phyloP scores from a whole-genome alignment of 1,284 basidiomycete species.

The Lentinus polychrous region DNA sequence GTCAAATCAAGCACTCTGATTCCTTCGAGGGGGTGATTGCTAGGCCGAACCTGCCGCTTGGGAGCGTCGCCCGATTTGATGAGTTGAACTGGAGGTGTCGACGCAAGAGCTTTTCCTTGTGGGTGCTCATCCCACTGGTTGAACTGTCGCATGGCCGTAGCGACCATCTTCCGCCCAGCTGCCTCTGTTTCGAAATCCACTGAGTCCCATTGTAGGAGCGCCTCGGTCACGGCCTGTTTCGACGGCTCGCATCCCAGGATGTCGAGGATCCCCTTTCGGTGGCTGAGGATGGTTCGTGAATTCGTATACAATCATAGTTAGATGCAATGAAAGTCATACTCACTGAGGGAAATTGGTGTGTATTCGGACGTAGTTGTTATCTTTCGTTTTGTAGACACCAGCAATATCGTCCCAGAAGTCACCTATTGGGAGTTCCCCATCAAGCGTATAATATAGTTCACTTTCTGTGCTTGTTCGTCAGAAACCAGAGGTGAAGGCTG shows the following conservation, averaged over 20 bases:
- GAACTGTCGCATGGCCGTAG: slow-evolving; percentile 44
- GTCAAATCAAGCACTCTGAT: slow-evolving; percentile 53
- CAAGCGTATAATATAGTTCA: slow-evolving; percentile 42
- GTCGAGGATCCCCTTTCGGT: slow-evolving; percentile 44
- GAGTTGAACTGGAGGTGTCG: slow-evolving; percentile 36
- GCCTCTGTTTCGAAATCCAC: slow-evolving; percentile 46
- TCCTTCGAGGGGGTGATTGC: slow-evolving; percentile 35
- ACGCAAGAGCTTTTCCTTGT: slow-evolving; percentile 35
- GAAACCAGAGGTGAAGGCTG: neutral
- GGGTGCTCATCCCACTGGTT: slow-evolving; percentile 44
- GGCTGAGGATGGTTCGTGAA: slow-evolving; percentile 30
- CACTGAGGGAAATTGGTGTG: slow-evolving; percentile 66
- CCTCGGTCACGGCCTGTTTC: slow-evolving; percentile 32
- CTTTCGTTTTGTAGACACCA: slow-evolving; percentile 48
- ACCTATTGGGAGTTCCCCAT: slow-evolving; percentile 30
- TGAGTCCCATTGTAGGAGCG: slow-evolving; percentile 39
- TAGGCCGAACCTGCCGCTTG: slow-evolving; percentile 19
- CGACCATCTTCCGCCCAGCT: slow-evolving; percentile 42
- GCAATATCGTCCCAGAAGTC: slow-evolving; percentile 44
- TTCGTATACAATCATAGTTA: no score
- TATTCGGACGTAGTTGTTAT: slow-evolving; percentile 42
- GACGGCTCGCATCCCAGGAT: slow-evolving; percentile 34
- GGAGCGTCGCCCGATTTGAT: slow-evolving; percentile 44
- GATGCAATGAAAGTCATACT: slow-evolving; percentile 15
- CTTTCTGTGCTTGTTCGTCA: slow-evolving; percentile 30